Evolutionary conservation across 192 early-diverging fungal genomes (phyloP).

Genomic region (Backusella mclennaniae): DNA sequence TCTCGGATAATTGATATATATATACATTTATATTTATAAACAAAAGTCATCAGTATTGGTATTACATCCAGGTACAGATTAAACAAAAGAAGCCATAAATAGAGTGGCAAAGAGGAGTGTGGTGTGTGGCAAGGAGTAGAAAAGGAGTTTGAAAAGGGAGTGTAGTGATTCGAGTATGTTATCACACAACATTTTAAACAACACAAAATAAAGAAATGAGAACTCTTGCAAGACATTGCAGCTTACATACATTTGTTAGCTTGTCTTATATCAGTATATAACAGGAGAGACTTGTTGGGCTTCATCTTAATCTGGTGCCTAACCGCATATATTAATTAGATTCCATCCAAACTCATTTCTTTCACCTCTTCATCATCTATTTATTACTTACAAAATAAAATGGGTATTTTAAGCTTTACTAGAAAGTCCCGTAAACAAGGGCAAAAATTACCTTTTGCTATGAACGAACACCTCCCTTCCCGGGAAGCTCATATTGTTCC

Average conservation of each 20-base stretch:
- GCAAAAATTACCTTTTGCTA: background rate
- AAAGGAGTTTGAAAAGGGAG: slow-evolving; percentile 3
- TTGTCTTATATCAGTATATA: background rate
- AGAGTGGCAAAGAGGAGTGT: slow-evolving; percentile 9
- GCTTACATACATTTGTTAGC: slow-evolving; percentile 5
- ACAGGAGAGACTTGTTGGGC: background rate
- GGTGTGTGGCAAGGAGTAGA: background rate
- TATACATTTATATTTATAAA: background rate
- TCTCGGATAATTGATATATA: background rate
- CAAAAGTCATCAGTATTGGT: background rate
- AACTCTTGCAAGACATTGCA: slow-evolving; percentile 3
- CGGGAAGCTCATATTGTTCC: background rate
- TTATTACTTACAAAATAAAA: slow-evolving; percentile 4
- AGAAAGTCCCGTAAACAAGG: slow-evolving; percentile 6
- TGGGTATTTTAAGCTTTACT: slow-evolving; percentile 12
- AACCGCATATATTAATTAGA: slow-evolving; percentile 14
- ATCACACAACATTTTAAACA: slow-evolving; percentile 5
- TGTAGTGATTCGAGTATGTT: background rate
- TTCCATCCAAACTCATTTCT: background rate
- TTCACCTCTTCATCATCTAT: background rate
- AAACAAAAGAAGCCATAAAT: slow-evolving; percentile 1
- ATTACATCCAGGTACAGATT: background rate
- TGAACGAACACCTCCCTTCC: background rate
- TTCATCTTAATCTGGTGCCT: slow-evolving; percentile 3
- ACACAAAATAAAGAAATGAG: background rate